These are phyloP conservation scores for Diutina scorzettiae DNA, from an alignment of 1,139 yeast species.

Conservation along the genomic window DNA sequence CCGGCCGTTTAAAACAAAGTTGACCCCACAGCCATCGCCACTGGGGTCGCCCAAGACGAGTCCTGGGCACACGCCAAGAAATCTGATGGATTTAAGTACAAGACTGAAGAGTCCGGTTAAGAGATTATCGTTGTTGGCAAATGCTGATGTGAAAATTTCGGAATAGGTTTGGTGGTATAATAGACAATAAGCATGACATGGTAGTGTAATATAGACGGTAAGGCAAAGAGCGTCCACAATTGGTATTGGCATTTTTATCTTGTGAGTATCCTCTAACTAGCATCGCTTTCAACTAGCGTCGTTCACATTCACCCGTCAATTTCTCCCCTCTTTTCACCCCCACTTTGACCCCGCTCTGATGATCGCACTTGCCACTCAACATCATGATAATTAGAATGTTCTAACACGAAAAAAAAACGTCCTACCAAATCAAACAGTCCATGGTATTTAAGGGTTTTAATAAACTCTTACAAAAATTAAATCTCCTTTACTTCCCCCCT, in stretches of 20 bases:
- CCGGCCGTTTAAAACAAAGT: slow-evolving; percentile 2
- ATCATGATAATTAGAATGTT: background rate
- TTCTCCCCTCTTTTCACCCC: background rate
- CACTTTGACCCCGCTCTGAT: background rate
- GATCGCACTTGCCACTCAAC: background rate
- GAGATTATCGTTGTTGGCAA: background rate
- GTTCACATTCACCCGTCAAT: too few species aligned
- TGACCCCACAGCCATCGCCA: slow-evolving; percentile 2
- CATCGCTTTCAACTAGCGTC: too few species aligned
- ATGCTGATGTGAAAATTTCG: background rate
- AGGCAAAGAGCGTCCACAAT: too few species aligned
- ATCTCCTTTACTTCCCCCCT: background rate
- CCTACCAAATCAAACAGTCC: background rate
- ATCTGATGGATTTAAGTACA: slow-evolving; percentile 1
- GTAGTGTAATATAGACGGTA: too few species aligned
- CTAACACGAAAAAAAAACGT: too few species aligned
- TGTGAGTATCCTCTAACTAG: too few species aligned
- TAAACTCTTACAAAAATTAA: background rate
- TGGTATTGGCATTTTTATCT: too few species aligned
- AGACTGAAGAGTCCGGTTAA: slow-evolving; percentile 1
- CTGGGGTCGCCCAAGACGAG: background rate
- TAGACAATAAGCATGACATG: background rate
- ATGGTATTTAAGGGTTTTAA: background rate
- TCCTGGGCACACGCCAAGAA: background rate
- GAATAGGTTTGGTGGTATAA: background rate